Conservation (phyloP, 2,329 filamentous ascomycete species). For the Simplicillium sp. region DNA sequence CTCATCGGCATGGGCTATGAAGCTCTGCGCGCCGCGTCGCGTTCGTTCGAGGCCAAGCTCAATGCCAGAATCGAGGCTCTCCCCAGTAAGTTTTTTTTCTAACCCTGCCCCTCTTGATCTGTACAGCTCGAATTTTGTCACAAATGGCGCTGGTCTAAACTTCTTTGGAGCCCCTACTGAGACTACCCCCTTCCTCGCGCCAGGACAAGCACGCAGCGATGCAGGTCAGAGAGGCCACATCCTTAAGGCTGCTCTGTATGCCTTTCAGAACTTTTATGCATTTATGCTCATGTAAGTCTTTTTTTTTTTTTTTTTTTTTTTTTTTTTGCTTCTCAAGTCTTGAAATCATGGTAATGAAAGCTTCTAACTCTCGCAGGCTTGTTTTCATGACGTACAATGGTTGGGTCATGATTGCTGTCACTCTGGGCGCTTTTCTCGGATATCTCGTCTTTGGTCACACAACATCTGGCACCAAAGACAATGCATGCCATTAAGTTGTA, state of each 20-base stretch:
- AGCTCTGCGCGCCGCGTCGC: slow-evolving; percentile 65
- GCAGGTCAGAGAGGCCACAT: slow-evolving; percentile 62
- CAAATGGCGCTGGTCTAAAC: neutral
- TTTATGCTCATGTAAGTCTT: slow-evolving; percentile 95
- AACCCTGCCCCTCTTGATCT: neutral
- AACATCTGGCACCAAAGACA: slow-evolving; percentile 68
- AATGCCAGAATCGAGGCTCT: slow-evolving; percentile 35
- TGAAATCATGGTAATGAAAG: neutral
- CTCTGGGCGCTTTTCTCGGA: slow-evolving; percentile 78
- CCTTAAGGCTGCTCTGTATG: slow-evolving; percentile 77
- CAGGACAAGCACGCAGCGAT: slow-evolving; percentile 61
- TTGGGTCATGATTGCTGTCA: slow-evolving; percentile 90
- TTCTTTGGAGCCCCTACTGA: slow-evolving; percentile 46
- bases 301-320: neutral
- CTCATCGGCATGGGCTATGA: slow-evolving; percentile 89
- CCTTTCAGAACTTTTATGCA: slow-evolving; percentile 91
- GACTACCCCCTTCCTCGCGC: slow-evolving; percentile 51
- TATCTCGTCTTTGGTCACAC: slow-evolving; percentile 72
- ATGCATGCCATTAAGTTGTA: slow-evolving; percentile 71
- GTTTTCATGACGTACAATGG: slow-evolving; percentile 99
- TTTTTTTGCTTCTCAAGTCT: neutral
- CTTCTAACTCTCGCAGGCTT: slow-evolving; percentile 50
- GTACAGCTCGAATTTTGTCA: no score
- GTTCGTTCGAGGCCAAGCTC: slow-evolving; percentile 62
- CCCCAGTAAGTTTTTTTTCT: slow-evolving; percentile 37